phyloP scores from a whole-genome alignment of 2,329 filamentous ascomycete species.

The Colletotrichum cuscutae region DNA sequence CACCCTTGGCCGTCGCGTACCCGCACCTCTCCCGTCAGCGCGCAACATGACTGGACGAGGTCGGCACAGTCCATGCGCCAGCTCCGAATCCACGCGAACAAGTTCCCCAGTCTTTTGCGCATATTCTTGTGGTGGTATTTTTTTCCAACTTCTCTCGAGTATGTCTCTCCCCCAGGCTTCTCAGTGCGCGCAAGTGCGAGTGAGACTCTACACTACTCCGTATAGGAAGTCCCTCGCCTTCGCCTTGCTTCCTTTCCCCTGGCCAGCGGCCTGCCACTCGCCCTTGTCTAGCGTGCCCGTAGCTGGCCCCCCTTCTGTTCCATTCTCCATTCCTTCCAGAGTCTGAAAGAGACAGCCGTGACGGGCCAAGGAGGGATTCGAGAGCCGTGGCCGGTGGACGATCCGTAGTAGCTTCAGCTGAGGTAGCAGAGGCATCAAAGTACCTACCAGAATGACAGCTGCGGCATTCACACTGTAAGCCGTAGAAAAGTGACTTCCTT shows the following conservation, averaged over 20 bases:
- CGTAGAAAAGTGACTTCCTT: neutral
- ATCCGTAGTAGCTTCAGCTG: neutral
- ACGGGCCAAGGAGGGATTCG: no score
- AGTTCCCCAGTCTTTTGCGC: conserved; percentile 19
- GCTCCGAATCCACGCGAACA: conserved; percentile 36
- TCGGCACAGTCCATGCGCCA: conserved; percentile 14
- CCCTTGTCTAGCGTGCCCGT: conserved; percentile 25
- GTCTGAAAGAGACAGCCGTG: neutral
- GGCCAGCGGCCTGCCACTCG: conserved; percentile 6
- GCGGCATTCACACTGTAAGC: neutral
- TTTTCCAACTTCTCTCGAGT: neutral
- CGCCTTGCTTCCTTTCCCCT: neutral
- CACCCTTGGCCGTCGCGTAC: conserved; percentile 20
- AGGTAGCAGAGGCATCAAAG: neutral
- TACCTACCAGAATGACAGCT: neutral
- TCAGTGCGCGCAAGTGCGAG: neutral
- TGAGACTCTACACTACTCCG: neutral
- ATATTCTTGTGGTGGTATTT: neutral
- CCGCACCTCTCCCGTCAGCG: neutral
- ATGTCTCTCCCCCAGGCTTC: neutral
- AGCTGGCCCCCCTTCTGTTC: conserved; percentile 17
- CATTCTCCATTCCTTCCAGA: conserved; percentile 31
- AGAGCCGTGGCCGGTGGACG: conserved; percentile 3
- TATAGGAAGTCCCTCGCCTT: neutral
- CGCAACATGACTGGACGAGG: neutral